Base-by-base conservation (phyloP, 768 basidiomycete species). In the Boletus barrowsii region DNA sequence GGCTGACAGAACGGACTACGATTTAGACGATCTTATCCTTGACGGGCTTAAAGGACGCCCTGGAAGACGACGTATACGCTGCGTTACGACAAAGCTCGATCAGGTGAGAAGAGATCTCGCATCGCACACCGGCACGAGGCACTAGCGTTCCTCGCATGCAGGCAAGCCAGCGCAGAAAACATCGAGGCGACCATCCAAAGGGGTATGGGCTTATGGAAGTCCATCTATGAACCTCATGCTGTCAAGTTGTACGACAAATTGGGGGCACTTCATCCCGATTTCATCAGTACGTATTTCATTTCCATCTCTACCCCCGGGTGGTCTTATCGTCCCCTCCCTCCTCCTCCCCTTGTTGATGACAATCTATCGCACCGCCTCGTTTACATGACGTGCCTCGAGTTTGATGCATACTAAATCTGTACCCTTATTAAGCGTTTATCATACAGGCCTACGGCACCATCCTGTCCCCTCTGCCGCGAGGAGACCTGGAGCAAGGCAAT, bases 231-330 rank as follows among this genome's bases (percentile, higher is more conserved):
- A 70, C 93, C 93, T 68, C 89, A 93, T 76, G 87, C 85, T 67
- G 84, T 83, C 76, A 96, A 95, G 75, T 83, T 96, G 67, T 82
- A 91, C 73, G 76, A 84, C 75, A 96, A 93, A 76, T 79, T 96
- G 59, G 86, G 80, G 68, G 80, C 82, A 52, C 90, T 92, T 76
- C 93, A 96, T 72, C 93, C 93, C 56, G 93, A 96, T 78, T 90
- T 96, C 76, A 92, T 93, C 71, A 78, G 90, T 93, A 72, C 76
- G 90, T 83, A 65, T 29, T 56, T 62, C 60, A 60, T 62, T 65
- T 56, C 56, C 53, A 53, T 55, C 64, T 43, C 54, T 63, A 63
- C 70, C 69, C 68, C 69, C 26, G 26, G 26, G 65, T 72, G 67
- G 65, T 49, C 66, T 70, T 70, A 71, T 72, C 68, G 10, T 67